Evolutionary conservation across 306 rosid genomes (phyloP).

Genomic region (Trichosanthes cucumerina): DNA sequence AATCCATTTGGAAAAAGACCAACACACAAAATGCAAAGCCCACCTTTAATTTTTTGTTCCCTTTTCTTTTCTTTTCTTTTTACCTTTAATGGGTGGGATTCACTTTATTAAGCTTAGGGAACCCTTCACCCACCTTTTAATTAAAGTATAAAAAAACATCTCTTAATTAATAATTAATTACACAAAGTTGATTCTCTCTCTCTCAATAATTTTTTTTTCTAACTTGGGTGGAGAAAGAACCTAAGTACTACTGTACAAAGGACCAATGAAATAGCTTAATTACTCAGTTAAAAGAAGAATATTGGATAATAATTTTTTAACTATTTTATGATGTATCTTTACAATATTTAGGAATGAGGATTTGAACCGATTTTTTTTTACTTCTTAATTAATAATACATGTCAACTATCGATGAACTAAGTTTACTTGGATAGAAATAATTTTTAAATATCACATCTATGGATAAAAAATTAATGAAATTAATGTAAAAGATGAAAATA

Average conservation of each 20-base stretch:
- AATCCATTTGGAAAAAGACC: conserved; percentile 4
- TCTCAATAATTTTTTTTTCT: neutral
- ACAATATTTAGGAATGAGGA: no score
- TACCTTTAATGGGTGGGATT: conserved; percentile 5
- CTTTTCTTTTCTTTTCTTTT: neutral
- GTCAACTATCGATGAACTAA: no score
- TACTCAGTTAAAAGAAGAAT: neutral
- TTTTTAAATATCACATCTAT: no score
- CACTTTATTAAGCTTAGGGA: neutral
- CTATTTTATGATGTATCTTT: no score
- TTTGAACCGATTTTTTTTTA: no score
- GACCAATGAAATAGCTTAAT: neutral
- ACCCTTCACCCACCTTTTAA: neutral
- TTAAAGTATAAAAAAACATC: neutral
- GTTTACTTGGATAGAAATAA: no score
- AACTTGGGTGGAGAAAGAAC: neutral
- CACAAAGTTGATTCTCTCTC: neutral
- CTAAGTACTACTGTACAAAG: neutral
- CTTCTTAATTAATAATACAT: no score
- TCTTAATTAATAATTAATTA: neutral
- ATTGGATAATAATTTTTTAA: neutral
- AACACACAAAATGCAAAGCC: neutral
- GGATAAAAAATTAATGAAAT: no score
- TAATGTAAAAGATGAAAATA: no score
- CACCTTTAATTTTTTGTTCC: conserved; percentile 1